Base-by-base conservation (phyloP, 495 filamentous ascomycete genomes). In the Corynascus novoguineensis region DNA sequence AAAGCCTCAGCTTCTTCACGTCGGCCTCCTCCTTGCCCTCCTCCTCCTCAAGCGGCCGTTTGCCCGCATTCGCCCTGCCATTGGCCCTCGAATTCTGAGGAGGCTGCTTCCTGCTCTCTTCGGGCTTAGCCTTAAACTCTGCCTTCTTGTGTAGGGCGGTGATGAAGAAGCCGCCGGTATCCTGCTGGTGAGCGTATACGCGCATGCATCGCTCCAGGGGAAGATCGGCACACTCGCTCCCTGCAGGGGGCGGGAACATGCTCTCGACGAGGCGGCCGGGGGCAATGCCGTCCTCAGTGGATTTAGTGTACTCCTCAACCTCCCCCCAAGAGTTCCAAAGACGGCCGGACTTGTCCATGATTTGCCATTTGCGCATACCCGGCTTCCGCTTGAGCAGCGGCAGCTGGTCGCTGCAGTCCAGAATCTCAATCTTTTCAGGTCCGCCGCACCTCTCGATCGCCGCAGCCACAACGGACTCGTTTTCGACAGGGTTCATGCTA, bases 141-240 rank as follows among this genome's bases (percentile, higher is more conserved):
- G 78, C 77, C 60, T 81, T 82, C 79, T 99, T 99, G 73, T 96
- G 88, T 24, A 99, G 75, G 4, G 97, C 89, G 0, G 90, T 83
- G 65, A 99, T 96, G 75, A 97, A 99, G 78, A 99, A 99, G 24
- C 85, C 90, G 54, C 93, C 93, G 40, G 93, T 97, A 64, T 99
- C 90, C 71, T 97, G 95, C 59, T 89, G 77, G 69, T 99, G 92
- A 25, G 90, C 86, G 67, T 99, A 99, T 14, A 99, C 80, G 56
- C 93, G 81, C 80, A 97, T 90, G 71, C 91, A 95, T 38, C 86
- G 82, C 59, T 97, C 88, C 0, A 97, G 79, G 5, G 90, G 89
- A n/a, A 97, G 75, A 21, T 71, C 66, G 17, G 71, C 71, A 50
- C 72, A 73, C 50, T 80, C 78, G 48, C 77, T 82, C 21, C 65